Percentiles rank a stretch among this genome's conserved stretches.
Conservation (phyloP, 2,329 filamentous ascomycete species). For the Trichoderma aggressivum region DNA sequence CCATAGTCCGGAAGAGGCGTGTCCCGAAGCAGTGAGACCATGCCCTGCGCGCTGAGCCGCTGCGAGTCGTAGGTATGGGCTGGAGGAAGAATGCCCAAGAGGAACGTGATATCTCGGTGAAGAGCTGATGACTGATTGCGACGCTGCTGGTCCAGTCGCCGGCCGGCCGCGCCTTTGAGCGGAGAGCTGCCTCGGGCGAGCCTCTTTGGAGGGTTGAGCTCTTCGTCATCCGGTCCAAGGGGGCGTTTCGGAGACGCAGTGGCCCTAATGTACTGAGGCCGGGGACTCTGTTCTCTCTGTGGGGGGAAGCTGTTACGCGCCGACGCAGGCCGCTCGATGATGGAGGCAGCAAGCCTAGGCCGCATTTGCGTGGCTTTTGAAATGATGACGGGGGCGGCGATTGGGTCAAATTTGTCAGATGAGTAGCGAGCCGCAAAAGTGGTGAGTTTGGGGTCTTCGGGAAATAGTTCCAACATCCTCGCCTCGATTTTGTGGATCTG, state of each 20-base stretch:
- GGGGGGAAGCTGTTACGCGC: constrained; percentile 43
- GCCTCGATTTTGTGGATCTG: constrained; percentile 89
- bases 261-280: constrained; percentile 45
- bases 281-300: constrained; percentile 43
- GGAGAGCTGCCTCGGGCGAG: constrained; percentile 87
- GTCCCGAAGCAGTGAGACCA: constrained; percentile 70
- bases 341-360: constrained; percentile 55
- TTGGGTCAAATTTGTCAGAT: constrained; percentile 71
- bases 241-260: constrained; percentile 60
- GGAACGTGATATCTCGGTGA: constrained; percentile 64
- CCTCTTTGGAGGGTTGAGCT: constrained; percentile 74
- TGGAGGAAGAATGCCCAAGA: constrained; percentile 71
- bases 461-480: constrained; percentile 91
- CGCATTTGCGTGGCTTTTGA: constrained; percentile 76
- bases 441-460: constrained; percentile 73
- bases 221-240: constrained; percentile 67
- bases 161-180: constrained; percentile 83
- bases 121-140: constrained; percentile 64
- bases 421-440: constrained; percentile 77
- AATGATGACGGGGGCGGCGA: constrained; percentile 75
- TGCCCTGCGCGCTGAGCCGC: constrained; percentile 64
- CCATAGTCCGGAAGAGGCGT: constrained; percentile 62
- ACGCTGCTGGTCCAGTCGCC: constrained; percentile 76
- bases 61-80: constrained; percentile 68
- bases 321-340: constrained; percentile 50